Evolutionary conservation across 305 asterid species (phyloP).

Genomic region (Plantago rigida): DNA sequence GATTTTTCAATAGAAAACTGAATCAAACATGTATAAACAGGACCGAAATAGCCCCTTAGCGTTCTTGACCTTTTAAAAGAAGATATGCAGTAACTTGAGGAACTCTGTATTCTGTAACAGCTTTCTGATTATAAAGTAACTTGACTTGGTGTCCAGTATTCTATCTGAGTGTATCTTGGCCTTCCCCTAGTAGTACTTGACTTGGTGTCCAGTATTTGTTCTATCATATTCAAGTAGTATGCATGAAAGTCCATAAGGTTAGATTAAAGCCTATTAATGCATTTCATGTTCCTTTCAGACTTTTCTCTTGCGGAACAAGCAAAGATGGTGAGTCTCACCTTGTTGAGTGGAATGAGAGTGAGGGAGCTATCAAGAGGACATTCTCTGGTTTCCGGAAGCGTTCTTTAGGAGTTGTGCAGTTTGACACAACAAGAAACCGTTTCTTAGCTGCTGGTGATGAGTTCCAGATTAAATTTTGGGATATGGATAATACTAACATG

Average conservation of each 20-base stretch:
- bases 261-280: not conserved
- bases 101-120: not conserved
- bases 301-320: constrained; percentile 84
- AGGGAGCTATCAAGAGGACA: constrained; percentile 79
- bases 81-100: not conserved
- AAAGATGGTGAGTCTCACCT: constrained; percentile 78
- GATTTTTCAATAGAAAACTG: too few species aligned
- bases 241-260: not conserved
- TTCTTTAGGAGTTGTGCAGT: constrained; percentile 66
- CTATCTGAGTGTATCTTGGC: not conserved
- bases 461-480: constrained; percentile 76
- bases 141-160: not conserved
- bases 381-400: constrained; percentile 63
- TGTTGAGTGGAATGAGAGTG: constrained; percentile 92
- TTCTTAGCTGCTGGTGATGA: constrained; percentile 86
- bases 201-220: too few species aligned
- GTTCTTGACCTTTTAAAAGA: not conserved
- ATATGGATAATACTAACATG: constrained; percentile 62
- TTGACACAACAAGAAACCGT: constrained; percentile 77
- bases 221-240: not conserved
- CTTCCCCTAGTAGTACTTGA: too few species aligned
- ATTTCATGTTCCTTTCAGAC: constrained; percentile 33
- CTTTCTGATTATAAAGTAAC: not conserved
- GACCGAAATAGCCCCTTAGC: not conserved
- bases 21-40: not conserved